phyloP scores from a whole-genome alignment of 495 filamentous ascomycete species.

The Aspergillus hancockii region DNA sequence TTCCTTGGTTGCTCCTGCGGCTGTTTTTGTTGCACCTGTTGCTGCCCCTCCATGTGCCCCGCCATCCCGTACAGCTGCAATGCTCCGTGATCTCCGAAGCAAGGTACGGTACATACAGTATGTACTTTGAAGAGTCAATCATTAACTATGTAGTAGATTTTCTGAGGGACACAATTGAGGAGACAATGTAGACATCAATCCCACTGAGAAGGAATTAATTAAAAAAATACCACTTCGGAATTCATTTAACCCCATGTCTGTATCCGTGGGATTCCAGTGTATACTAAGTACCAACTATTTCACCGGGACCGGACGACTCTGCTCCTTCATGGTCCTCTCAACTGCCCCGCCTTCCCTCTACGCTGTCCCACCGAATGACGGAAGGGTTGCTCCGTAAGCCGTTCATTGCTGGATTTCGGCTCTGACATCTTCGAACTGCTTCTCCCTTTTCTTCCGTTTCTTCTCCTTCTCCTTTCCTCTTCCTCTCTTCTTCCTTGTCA shows the following conservation, averaged over 20 bases:
- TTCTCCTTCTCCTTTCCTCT: constrained; percentile 22
- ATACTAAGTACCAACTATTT: constrained; percentile 1
- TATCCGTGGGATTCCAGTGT: constrained; percentile 27
- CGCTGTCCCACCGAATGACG: constrained; percentile 45
- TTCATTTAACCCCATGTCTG: no score
- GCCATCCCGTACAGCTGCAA: constrained; percentile 17
- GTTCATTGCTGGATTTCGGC: constrained; percentile 13
- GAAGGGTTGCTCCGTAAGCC: constrained; percentile 49
- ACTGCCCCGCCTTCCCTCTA: constrained; percentile 23
- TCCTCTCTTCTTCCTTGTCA: constrained; percentile 19
- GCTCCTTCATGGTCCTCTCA: constrained; percentile 29
- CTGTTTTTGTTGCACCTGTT: constrained; percentile 15
- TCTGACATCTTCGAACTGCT: constrained; percentile 22
- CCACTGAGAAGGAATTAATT: constrained; percentile 21
- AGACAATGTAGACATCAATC: no score
- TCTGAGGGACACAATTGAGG: no score
- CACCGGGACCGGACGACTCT: constrained; percentile 43
- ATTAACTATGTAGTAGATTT: no score
- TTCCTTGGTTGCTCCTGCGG: constrained; percentile 12
- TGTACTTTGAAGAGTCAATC: background rate
- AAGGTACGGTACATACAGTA: background rate
- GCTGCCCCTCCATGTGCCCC: constrained; percentile 44
- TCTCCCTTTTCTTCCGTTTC: constrained; percentile 12
- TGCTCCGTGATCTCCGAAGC: constrained; percentile 20
- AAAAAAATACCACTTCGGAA: background rate